A percentile compares a stretch with the other conserved stretches of the same genome.
These are phyloP conservation scores for Haplosporangium sp. DNA, from an alignment of 371 early-diverging fungal species.

Conservation along the genomic window DNA sequence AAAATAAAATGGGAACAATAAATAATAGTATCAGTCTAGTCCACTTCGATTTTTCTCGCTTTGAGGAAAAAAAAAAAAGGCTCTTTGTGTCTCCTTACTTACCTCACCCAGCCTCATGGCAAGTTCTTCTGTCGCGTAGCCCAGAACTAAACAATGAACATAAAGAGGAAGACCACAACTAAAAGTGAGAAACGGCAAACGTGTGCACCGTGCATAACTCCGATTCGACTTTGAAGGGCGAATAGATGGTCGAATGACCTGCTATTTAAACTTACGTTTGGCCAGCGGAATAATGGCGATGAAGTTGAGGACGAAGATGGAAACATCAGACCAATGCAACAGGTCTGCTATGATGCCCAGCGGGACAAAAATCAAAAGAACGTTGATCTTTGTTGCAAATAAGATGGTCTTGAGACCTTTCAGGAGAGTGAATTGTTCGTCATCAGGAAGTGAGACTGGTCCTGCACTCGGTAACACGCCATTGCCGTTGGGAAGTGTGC, in stretches of 20 bases:
- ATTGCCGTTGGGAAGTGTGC: slow-evolving; percentile 9
- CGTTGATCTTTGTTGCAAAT: slow-evolving; percentile 70
- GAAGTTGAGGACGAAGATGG: slow-evolving; percentile 86
- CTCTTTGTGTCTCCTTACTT: slow-evolving; percentile 2
- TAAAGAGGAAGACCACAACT: not conserved
- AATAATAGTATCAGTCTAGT: not conserved
- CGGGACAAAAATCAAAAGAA: slow-evolving; percentile 78
- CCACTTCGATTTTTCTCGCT: not conserved
- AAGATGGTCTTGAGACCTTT: slow-evolving; percentile 59
- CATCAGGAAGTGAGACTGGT: not conserved
- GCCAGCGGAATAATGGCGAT: slow-evolving; percentile 91
- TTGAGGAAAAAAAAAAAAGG: not conserved
- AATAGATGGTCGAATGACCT: too few relatives aligned
- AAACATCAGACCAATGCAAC: slow-evolving; percentile 71
- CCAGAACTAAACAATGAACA: slow-evolving; percentile 57
- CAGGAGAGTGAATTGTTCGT: slow-evolving; percentile 12
- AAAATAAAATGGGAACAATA: not conserved
- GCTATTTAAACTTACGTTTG: slow-evolving; percentile 56
- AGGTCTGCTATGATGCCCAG: slow-evolving; percentile 76
- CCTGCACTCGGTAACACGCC: slow-evolving; percentile 9
- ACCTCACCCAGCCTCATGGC: slow-evolving; percentile 59
- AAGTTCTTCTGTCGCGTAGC: slow-evolving; percentile 68
- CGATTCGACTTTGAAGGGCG: too few relatives aligned
- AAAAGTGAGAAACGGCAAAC: not conserved
- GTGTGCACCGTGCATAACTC: not conserved